Conservation (phyloP, 768 basidiomycete genomes). For the Serpula lacrymans region DNA sequence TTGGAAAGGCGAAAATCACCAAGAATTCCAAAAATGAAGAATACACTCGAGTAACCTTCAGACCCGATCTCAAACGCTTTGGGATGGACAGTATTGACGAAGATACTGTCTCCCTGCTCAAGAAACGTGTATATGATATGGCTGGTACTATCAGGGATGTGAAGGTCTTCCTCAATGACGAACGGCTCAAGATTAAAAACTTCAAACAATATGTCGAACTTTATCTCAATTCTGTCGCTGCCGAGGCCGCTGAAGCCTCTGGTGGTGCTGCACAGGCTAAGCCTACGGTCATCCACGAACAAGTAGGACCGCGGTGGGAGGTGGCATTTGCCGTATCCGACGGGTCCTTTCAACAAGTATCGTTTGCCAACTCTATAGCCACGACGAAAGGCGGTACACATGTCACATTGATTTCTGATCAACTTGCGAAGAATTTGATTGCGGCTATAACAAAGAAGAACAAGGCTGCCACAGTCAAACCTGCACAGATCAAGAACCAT, state of each 20-base stretch:
- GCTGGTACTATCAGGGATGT: constrained; percentile 92
- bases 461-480: constrained; percentile 92
- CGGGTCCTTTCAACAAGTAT: constrained; percentile 88
- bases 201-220: constrained; percentile 98
- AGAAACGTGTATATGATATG: constrained; percentile 95
- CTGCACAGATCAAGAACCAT: constrained; percentile 92
- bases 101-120: constrained; percentile 83
- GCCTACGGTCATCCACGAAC: constrained; percentile 78
- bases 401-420: constrained; percentile 80
- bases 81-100: constrained; percentile 90
- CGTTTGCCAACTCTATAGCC: constrained; percentile 96
- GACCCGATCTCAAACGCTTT: constrained; percentile 88
- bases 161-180: constrained; percentile 92
- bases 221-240: constrained; percentile 77
- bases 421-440: constrained; percentile 82
- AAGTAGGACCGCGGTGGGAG: constrained; percentile 84
- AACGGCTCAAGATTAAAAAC: constrained; percentile 86
- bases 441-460: constrained; percentile 92
- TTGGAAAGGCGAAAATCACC: constrained; percentile 89
- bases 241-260: constrained; percentile 62
- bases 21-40: constrained; percentile 86
- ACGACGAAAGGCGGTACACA: constrained; percentile 97
- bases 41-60: constrained; percentile 90
- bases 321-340: constrained; percentile 93
- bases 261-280: constrained; percentile 81